phyloP scores from a whole-genome alignment of 805 yeast species.

The Groenewaldozyma salmanticensis region DNA sequence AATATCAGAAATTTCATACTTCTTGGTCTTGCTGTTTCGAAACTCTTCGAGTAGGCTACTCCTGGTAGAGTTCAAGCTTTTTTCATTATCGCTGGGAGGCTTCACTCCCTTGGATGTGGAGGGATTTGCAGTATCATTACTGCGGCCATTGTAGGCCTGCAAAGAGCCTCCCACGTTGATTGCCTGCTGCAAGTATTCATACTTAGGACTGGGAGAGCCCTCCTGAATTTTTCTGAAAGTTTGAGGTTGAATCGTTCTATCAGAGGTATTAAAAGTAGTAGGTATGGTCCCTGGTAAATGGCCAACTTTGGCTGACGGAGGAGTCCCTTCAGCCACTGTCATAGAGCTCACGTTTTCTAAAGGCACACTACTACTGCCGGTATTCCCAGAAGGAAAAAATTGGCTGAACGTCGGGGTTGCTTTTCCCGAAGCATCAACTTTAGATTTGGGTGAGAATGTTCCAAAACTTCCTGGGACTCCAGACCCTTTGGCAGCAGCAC shows the following conservation, averaged over 20 bases:
- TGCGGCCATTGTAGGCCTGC: not conserved
- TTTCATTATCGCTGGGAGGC: not conserved
- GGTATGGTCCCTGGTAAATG: no score
- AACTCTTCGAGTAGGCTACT: conserved; percentile 74
- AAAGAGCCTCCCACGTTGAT: not conserved
- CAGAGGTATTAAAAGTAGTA: no score
- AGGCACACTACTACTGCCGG: no score
- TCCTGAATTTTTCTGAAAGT: no score
- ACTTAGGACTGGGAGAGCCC: not conserved
- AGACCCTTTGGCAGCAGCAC: not conserved
- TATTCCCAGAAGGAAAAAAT: not conserved
- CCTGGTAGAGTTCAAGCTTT: conserved; percentile 3
- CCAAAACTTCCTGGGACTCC: no score
- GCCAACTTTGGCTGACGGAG: no score
- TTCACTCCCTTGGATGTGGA: not conserved
- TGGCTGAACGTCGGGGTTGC: not conserved
- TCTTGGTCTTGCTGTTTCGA: conserved; percentile 53
- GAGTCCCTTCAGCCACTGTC: no score
- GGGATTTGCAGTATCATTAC: not conserved
- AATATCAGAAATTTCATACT: conserved; percentile 60
- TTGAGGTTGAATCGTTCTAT: no score
- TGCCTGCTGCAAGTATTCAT: conserved; percentile 1
- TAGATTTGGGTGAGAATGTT: not conserved
- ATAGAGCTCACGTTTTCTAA: no score
- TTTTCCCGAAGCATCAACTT: not conserved